These are phyloP conservation scores for Rutstroemia sydowiana DNA, from an alignment of 2,329 filamentous ascomycete genomes.

Conservation along the genomic window DNA sequence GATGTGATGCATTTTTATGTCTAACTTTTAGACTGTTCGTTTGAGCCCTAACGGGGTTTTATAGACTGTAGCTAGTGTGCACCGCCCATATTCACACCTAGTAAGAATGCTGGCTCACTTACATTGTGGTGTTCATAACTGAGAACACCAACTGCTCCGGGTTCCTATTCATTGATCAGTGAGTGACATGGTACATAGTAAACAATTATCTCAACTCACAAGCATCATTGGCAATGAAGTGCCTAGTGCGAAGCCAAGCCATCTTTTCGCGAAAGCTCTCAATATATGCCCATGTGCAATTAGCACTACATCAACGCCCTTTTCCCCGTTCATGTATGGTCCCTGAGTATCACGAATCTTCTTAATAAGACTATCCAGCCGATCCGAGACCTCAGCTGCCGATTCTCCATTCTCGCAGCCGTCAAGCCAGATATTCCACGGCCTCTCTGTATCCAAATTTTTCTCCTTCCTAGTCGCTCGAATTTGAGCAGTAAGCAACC, in stretches of 20 bases:
- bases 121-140: constrained; percentile 33
- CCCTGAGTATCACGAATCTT: constrained; percentile 42
- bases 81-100: constrained; percentile 30
- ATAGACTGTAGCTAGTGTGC: not conserved
- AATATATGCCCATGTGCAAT: constrained; percentile 43
- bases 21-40: not conserved
- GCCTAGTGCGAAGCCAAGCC: constrained; percentile 39
- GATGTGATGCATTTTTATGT: not conserved
- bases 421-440: constrained; percentile 46
- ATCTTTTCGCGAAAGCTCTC: constrained; percentile 47
- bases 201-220: too few relatives aligned
- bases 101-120: constrained; percentile 32
- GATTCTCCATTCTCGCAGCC: constrained; percentile 44
- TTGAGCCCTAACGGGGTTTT: not conserved
- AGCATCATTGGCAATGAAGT: constrained; percentile 32
- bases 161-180: too few relatives aligned
- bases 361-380: constrained; percentile 43
- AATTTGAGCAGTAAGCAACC: constrained; percentile 38
- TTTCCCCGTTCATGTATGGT: constrained; percentile 36
- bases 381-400: constrained; percentile 38
- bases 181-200: too few relatives aligned
- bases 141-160: constrained; percentile 33
- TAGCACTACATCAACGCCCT: constrained; percentile 42
- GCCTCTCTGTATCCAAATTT: constrained; percentile 37
- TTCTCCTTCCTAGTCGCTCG: constrained; percentile 31